Percentiles rank a stretch among this genome's conserved stretches.
These are phyloP conservation scores for Mediolabrus comicus DNA, from an alignment of 108 stramenopile genomes.

Conservation along the genomic window DNA sequence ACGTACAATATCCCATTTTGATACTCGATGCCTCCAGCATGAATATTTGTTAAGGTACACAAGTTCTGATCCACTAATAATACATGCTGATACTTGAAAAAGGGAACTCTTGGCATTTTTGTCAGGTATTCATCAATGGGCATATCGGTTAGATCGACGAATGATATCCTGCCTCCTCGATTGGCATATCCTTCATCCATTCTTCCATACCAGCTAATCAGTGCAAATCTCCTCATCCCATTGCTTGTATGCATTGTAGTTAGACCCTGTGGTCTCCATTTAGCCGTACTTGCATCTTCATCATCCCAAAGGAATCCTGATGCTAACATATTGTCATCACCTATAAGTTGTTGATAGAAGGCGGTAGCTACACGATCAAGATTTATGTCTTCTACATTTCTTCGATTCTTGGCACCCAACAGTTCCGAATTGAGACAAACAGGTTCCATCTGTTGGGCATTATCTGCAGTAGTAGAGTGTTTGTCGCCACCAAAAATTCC, in stretches of 20 bases:
- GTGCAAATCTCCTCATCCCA: background rate
- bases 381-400: background rate
- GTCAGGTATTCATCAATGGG: background rate
- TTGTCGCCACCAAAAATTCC: background rate
- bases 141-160: conserved; percentile 23
- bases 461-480: background rate
- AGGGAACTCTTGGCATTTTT: background rate
- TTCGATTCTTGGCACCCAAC: background rate
- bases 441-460: background rate
- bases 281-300: conserved; percentile 10
- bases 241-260: background rate
- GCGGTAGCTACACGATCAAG: background rate
- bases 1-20: conserved; percentile 21
- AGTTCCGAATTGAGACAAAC: background rate
- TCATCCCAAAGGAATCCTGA: conserved; percentile 28
- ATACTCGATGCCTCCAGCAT: conserved; percentile 28
- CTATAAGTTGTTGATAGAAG: background rate
- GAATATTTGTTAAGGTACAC: conserved; percentile 30
- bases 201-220: conserved; percentile 31
- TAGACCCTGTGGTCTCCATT: conserved; percentile 34
- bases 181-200: conserved; percentile 22
- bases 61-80: conserved; percentile 25
- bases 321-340: background rate
- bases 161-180: conserved; percentile 23
- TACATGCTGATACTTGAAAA: conserved; percentile 16